Evolutionary conservation across 2,329 filamentous ascomycete species (phyloP).

Genomic region (Penicillium sp.): DNA sequence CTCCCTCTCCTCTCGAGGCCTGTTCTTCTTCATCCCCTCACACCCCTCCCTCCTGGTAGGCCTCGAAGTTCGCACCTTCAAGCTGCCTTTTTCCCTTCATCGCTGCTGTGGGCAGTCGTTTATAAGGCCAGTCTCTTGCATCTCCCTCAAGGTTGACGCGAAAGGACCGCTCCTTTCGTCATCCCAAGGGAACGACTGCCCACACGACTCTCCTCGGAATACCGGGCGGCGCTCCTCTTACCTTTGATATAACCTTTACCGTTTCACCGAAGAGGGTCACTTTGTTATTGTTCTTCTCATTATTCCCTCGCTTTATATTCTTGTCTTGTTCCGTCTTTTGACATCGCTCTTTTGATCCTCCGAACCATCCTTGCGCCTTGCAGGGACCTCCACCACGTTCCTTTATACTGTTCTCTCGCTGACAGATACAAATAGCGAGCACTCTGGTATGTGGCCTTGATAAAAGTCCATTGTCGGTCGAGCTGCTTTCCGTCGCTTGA

Average conservation of each 20-base stretch:
- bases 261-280: not conserved
- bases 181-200: conserved; percentile 49
- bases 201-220: conserved; percentile 24
- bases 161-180: conserved; percentile 28
- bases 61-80: conserved; percentile 18
- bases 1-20: conserved; percentile 20
- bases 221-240: conserved; percentile 26
- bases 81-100: conserved; percentile 19
- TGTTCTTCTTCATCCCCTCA: conserved; percentile 17
- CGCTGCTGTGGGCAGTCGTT: conserved; percentile 32
- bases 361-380: conserved; percentile 15
- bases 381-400: conserved; percentile 23
- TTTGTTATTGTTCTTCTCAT: conserved; percentile 16
- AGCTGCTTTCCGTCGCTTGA: conserved; percentile 19
- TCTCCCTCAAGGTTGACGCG: conserved; percentile 20
- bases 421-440: conserved; percentile 26
- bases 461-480: conserved; percentile 16
- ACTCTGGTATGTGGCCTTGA: conserved; percentile 30
- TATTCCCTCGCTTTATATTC: conserved; percentile 8
- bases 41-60: conserved; percentile 21
- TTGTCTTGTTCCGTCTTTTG: conserved; percentile 9
- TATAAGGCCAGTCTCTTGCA: conserved; percentile 23
- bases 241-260: conserved; percentile 18
- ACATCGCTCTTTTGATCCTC: conserved; percentile 16
- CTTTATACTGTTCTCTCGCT: conserved; percentile 24